Evolutionary conservation across 441 rosid genomes (phyloP).

Genomic region (Arabidopsis lyrata): DNA sequence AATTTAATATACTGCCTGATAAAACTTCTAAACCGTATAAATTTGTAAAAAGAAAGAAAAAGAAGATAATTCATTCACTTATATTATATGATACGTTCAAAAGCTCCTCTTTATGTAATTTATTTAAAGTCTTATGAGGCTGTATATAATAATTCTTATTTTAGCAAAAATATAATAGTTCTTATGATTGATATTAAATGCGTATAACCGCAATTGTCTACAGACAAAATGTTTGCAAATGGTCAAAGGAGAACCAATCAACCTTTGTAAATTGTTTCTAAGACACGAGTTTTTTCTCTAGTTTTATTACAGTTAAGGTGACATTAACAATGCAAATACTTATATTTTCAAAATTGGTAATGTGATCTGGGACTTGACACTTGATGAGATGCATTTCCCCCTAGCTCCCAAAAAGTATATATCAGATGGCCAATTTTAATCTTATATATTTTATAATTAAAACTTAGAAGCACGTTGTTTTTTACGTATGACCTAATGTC

Average conservation of each 20-base stretch:
- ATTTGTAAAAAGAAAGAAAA: too few relatives aligned
- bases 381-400: neutral
- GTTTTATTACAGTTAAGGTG: constrained; percentile 11
- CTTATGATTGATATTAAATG: too few relatives aligned
- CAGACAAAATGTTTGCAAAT: neutral
- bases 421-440: constrained; percentile 1
- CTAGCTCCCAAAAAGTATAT: constrained; percentile 6
- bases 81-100: too few relatives aligned
- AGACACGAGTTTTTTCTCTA: neutral
- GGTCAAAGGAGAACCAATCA: neutral
- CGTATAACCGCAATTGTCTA: neutral
- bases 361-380: neutral
- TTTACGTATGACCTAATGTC: neutral
- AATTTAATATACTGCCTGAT: too few relatives aligned
- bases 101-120: too few relatives aligned
- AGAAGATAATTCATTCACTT: too few relatives aligned
- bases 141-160: too few relatives aligned
- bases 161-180: too few relatives aligned
- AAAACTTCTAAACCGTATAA: too few relatives aligned
- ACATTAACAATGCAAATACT: neutral
- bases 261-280: neutral
- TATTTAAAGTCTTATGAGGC: too few relatives aligned
- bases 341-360: neutral
- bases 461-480: constrained; percentile 28
- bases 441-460: constrained; percentile 17